These are phyloP conservation scores for Grosmannia clavigera DNA, from an alignment of 2,329 filamentous ascomycete genomes.

Conservation along the genomic window DNA sequence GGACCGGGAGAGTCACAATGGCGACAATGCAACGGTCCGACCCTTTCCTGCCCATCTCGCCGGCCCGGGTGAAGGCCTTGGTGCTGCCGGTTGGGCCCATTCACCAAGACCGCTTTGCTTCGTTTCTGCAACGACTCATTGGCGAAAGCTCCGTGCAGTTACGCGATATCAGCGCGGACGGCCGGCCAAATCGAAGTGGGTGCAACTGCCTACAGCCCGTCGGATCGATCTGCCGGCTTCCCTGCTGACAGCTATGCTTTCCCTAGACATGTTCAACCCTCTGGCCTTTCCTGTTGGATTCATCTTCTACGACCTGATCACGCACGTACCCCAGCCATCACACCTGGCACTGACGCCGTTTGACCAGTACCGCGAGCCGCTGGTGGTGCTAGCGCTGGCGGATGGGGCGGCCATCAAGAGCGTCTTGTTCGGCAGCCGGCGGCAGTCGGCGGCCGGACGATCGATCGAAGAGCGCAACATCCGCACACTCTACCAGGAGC, in stretches of 20 bases:
- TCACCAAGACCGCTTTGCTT: constrained; percentile 64
- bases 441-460: constrained; percentile 38
- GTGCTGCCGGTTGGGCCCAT: constrained; percentile 80
- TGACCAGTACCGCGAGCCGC: constrained; percentile 75
- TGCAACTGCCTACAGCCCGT: constrained; percentile 15
- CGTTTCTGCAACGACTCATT: constrained; percentile 67
- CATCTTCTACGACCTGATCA: constrained; percentile 79
- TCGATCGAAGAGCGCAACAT: constrained; percentile 45
- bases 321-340: constrained; percentile 64
- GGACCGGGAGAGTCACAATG: no score
- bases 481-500: constrained; percentile 48
- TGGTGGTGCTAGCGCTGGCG: constrained; percentile 72
- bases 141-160: constrained; percentile 71
- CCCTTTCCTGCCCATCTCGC: constrained; percentile 79
- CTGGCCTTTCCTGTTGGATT: constrained; percentile 74
- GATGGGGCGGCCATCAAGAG: constrained; percentile 61
- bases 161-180: constrained; percentile 76
- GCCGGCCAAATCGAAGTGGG: constrained; percentile 75
- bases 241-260: neutral
- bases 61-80: constrained; percentile 79
- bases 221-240: no score
- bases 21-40: constrained; percentile 39
- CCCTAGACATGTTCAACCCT: constrained; percentile 81
- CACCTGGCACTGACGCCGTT: constrained; percentile 76
- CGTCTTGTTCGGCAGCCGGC: constrained; percentile 35